Base-by-base conservation (phyloP, 2,329 filamentous ascomycete genomes). In the Penicillium rolfsii region DNA sequence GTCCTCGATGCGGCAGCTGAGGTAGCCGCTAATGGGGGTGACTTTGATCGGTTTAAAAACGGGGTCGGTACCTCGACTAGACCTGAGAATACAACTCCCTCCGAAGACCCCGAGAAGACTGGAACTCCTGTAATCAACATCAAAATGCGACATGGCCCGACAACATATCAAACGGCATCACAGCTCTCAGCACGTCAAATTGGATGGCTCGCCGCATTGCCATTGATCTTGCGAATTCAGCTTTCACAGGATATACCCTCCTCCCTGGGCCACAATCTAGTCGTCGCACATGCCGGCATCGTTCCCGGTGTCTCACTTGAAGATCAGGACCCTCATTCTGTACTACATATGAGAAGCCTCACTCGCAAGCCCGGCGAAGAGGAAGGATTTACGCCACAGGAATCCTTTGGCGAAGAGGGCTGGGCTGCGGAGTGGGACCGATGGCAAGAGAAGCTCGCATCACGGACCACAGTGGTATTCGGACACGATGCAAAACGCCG, bases 401-500 rank as follows among this genome's bases (percentile, higher is more conserved):
- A 67, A 43, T 36, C 3, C 14, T 22, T 45, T 19, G 65, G 65
- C 28, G 67, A 69, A 35, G 64, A 69, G 64, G 50, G 65, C 12
- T 70, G 67, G 67, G 46, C 50, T 41, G 22, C 22, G 12, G 57
- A 67, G 59, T 70, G 67, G 67, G 65, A 70, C 26, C 61, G 35
- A 14, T 70, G 62, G 65, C 67, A 70, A 49, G 67, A 68, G 3
- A 50, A 28, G 11, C 52, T 45, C 36, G 26, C 53, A 38, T 57
- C 67, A 30, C 64, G 57, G 38, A 63, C 64, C 5, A 69, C 65
- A 0, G 67, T 70, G 48, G 50, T 70, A 12, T 70, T 70, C 14
- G 67, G 67, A 2, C 67, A 70, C 33, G 67, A 70, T 62, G 67
- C 67, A 9, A 70, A 67, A 52, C 67, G 67, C 35, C 60, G 67